These are phyloP conservation scores for Rhizopogon rudus DNA, from an alignment of 768 basidiomycete species.

Conservation along the genomic window DNA sequence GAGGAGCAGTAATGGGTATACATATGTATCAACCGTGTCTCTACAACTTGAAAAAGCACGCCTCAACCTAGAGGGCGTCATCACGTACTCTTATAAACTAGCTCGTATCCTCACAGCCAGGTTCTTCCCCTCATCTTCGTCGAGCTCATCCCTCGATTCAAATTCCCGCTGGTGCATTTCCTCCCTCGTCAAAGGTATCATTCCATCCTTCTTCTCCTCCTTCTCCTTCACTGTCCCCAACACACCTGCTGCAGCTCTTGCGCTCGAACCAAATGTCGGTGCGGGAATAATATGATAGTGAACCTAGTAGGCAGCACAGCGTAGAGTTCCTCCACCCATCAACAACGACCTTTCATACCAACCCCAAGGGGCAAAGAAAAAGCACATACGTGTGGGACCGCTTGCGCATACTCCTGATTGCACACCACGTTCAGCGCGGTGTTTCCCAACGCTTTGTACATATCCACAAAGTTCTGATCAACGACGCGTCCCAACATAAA, in stretches of 20 bases:
- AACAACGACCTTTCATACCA: no score
- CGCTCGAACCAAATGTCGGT: constrained; percentile 35
- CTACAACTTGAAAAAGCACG: no score
- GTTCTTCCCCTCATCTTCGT: constrained; percentile 47
- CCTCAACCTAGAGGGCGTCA: no score
- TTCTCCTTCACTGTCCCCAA: background rate
- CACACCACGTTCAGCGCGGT: constrained; percentile 73
- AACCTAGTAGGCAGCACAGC: constrained; percentile 38
- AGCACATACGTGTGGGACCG: constrained; percentile 62
- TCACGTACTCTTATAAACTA: constrained; percentile 25
- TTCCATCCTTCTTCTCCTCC: background rate
- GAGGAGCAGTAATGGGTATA: no score
- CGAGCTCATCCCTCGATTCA: constrained; percentile 52
- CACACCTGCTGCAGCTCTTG: constrained; percentile 2
- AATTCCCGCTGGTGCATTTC: constrained; percentile 62
- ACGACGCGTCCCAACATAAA: background rate
- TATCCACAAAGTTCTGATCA: background rate
- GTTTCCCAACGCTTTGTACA: constrained; percentile 36
- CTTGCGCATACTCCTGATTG: constrained; percentile 80
- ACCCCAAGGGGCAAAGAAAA: background rate
- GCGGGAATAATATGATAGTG: constrained; percentile 78
- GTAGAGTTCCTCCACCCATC: background rate
- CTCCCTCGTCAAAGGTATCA: constrained; percentile 32
- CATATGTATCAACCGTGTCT: no score
- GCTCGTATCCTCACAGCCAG: constrained; percentile 43